Evolutionary conservation across 108 stramenopile genomes (phyloP).

Genomic region (Epipyxis sp.): DNA sequence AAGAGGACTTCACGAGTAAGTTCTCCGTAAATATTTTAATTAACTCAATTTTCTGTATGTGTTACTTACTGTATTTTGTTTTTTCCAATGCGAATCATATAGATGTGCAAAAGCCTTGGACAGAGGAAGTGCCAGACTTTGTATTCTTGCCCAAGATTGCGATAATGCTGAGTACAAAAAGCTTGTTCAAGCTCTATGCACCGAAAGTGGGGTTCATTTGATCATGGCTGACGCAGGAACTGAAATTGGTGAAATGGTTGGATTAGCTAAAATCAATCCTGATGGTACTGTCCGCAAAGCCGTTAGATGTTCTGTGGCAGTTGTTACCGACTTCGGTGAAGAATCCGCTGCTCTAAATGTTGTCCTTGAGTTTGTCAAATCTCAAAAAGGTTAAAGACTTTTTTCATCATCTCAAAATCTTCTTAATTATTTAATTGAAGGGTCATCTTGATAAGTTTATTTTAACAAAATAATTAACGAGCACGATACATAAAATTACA

Average conservation of each 20-base stretch:
- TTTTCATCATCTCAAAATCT: no score
- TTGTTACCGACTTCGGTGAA: conserved; percentile 98
- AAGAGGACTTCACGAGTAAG: conserved; percentile 93
- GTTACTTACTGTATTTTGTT: not conserved
- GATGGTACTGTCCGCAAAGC: conserved; percentile 95
- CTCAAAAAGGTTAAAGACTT: conserved; percentile 27
- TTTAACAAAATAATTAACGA: no score
- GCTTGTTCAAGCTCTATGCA: conserved; percentile 96
- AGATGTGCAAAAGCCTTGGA: conserved; percentile 95
- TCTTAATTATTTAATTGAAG: no score
- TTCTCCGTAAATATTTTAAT: not conserved
- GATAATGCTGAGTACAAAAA: conserved; percentile 98
- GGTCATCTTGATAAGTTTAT: no score
- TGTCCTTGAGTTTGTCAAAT: conserved; percentile 91
- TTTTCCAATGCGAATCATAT: not conserved
- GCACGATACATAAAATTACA: no score
- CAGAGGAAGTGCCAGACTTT: conserved; percentile 87
- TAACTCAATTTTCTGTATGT: not conserved
- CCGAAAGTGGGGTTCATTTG: conserved; percentile 92
- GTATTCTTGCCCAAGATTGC: conserved; percentile 98
- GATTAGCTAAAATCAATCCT: conserved; percentile 92
- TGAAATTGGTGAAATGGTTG: conserved; percentile 95
- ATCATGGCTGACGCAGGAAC: conserved; percentile 92
- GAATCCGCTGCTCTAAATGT: conserved; percentile 88
- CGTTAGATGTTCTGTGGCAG: conserved; percentile 89